Percentiles rank a stretch among this genome's conserved stretches.
Conservation (phyloP, 1,284 basidiomycete species). For the Calocybe gambosa region DNA sequence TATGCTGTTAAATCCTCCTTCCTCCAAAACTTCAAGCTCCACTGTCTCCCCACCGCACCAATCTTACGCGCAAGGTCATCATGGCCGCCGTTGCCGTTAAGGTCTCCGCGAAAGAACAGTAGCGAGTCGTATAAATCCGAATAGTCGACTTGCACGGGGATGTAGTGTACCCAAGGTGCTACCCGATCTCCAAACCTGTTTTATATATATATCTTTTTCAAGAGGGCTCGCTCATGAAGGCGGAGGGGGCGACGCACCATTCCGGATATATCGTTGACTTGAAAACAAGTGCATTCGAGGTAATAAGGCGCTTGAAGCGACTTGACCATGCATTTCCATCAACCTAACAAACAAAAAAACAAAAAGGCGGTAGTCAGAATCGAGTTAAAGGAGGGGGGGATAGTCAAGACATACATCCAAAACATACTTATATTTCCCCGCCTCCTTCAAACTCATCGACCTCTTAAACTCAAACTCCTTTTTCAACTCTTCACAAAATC, state of each 20-base stretch:
- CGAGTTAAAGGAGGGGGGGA: neutral
- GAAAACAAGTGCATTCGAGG: constrained; percentile 57
- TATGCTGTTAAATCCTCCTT: constrained; percentile 64
- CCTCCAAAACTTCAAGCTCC: constrained; percentile 57
- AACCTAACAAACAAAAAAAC: constrained; percentile 27
- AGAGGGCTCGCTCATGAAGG: too few species aligned
- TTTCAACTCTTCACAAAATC: constrained; percentile 36
- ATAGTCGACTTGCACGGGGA: constrained; percentile 50
- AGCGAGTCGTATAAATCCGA: constrained; percentile 51
- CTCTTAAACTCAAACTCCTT: constrained; percentile 37
- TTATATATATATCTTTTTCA: too few species aligned
- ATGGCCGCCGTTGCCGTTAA: constrained; percentile 38
- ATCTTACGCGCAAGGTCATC: constrained; percentile 51
- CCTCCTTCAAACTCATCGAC: constrained; percentile 30
- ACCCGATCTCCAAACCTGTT: constrained; percentile 35
- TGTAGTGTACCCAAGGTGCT: constrained; percentile 55
- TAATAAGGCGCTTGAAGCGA: constrained; percentile 61
- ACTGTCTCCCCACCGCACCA: constrained; percentile 43
- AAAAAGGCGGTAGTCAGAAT: neutral
- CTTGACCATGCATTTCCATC: constrained; percentile 71
- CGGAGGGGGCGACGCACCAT: constrained; percentile 37
- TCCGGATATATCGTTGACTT: constrained; percentile 68
- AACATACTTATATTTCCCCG: constrained; percentile 54
- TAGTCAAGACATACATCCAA: constrained; percentile 40
- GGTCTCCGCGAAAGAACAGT: constrained; percentile 50